These are phyloP conservation scores for Zelonia costaricensis DNA, from an alignment of 208 protist genomes.

Conservation along the genomic window DNA sequence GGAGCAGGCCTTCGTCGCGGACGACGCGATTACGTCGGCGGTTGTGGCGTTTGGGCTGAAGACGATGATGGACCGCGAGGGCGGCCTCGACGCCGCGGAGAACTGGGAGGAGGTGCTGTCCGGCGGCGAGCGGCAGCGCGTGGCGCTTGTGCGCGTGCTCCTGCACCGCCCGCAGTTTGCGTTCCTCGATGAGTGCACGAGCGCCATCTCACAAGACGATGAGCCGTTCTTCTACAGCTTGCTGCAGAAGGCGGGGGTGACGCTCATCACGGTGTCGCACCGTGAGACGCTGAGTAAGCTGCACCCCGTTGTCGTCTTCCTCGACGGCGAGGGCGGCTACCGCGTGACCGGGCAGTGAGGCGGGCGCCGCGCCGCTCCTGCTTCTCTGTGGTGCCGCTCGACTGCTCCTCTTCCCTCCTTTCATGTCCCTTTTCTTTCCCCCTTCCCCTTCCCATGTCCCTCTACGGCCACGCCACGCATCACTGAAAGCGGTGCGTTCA, in stretches of 20 bases:
- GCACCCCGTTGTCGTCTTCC: slow-evolving; percentile 56
- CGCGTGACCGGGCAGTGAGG: slow-evolving; percentile 19
- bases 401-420: not conserved
- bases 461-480: not conserved
- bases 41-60: slow-evolving; percentile 52
- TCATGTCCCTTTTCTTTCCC: not conserved
- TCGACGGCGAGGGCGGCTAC: slow-evolving; percentile 72
- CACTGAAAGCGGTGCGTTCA: no score
- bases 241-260: slow-evolving; percentile 74
- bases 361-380: not conserved
- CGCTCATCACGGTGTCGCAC: slow-evolving; percentile 86
- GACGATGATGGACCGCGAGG: slow-evolving; percentile 74
- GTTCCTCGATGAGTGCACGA: slow-evolving; percentile 93
- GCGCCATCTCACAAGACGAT: slow-evolving; percentile 84
- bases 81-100: slow-evolving; percentile 69
- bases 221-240: slow-evolving; percentile 69
- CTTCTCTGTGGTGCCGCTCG: not conserved
- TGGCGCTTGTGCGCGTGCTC: slow-evolving; percentile 83
- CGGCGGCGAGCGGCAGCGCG: slow-evolving; percentile 87
- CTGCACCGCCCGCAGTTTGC: slow-evolving; percentile 80
- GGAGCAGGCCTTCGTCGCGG: slow-evolving; percentile 33
- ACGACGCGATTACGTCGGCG: slow-evolving; percentile 54
- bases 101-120: slow-evolving; percentile 90
- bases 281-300: slow-evolving; percentile 61
- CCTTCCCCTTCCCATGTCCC: not conserved